Conservation (phyloP, 1,284 basidiomycete species). For the Cryptococcus neoformans region DNA sequence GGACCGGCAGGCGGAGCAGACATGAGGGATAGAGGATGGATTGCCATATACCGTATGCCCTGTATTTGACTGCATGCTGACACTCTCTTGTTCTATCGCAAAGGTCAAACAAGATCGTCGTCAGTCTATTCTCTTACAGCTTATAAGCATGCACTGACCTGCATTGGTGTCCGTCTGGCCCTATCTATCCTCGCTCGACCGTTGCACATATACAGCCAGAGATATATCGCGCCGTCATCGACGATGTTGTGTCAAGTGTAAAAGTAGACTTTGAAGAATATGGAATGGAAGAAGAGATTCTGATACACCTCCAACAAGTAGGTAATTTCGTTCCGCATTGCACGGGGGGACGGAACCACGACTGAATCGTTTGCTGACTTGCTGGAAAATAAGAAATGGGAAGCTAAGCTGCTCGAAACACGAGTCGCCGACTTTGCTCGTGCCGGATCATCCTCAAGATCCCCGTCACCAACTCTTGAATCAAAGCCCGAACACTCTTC, state of each 20-base stretch:
- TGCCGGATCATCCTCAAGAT: conserved; percentile 17
- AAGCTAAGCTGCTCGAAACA: conserved; percentile 84
- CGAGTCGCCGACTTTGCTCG: conserved; percentile 81
- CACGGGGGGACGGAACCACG: neutral
- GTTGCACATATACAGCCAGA: conserved; percentile 59
- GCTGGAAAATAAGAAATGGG: conserved; percentile 74
- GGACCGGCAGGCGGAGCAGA: too few relatives aligned
- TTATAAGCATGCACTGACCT: neutral
- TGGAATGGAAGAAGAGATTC: conserved; percentile 87
- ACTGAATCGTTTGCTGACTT: neutral
- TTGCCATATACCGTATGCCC: neutral
- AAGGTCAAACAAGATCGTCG: conserved; percentile 52
- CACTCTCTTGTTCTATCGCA: conserved; percentile 6
- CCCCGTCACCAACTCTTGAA: conserved; percentile 7
- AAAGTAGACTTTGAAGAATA: conserved; percentile 96
- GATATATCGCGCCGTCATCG: conserved; percentile 91
- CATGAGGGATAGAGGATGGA: too few relatives aligned
- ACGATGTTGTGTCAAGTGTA: conserved; percentile 87
- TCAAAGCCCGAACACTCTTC: conserved; percentile 2
- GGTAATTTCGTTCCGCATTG: conserved; percentile 39
- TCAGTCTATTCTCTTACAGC: conserved; percentile 22
- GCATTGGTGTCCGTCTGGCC: neutral
- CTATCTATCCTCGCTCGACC: neutral
- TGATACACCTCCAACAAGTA: conserved; percentile 83
- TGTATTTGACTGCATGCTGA: conserved; percentile 18